A percentile compares a stretch with the other conserved stretches of the same genome.
phyloP scores from a whole-genome alignment of 139 green algal genomes.

The Coelastrella sp. region DNA sequence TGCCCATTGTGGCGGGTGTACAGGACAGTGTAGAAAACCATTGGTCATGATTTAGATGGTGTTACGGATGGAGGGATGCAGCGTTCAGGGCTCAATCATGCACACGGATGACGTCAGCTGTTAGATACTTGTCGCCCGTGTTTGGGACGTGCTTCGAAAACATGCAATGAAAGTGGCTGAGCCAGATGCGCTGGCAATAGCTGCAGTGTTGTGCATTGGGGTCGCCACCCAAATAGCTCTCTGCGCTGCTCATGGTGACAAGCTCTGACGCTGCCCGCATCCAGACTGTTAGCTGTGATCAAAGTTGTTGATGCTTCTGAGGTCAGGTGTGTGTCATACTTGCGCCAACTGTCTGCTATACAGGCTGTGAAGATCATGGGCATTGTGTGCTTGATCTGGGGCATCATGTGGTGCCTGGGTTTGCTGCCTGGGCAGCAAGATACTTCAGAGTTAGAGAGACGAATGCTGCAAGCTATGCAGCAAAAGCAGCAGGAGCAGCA shows the following conservation, averaged over 20 bases:
- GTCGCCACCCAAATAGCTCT: too few relatives aligned
- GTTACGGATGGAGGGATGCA: too few relatives aligned
- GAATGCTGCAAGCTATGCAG: not conserved
- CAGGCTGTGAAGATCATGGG: constrained; percentile 49
- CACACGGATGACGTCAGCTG: too few relatives aligned
- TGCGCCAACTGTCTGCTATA: not conserved
- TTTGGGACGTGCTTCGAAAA: not conserved
- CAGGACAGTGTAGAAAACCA: too few relatives aligned
- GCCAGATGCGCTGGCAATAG: too few relatives aligned
- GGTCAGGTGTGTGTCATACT: not conserved
- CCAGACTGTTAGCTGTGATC: not conserved
- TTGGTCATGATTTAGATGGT: too few relatives aligned
- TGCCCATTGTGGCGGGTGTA: too few relatives aligned
- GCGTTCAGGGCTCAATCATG: too few relatives aligned
- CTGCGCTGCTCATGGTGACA: too few relatives aligned
- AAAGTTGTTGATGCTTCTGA: not conserved
- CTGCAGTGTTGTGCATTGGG: too few relatives aligned
- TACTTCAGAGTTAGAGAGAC: not conserved
- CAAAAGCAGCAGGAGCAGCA: not conserved
- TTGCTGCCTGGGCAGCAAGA: constrained; percentile 53
- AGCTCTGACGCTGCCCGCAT: too few relatives aligned
- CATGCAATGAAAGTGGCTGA: not conserved
- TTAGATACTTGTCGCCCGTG: too few relatives aligned
- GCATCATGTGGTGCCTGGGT: constrained; percentile 50
- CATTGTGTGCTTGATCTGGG: constrained; percentile 10